These are phyloP conservation scores for Scedosporium dehoogii DNA, from an alignment of 2,329 filamentous ascomycete species.

Conservation along the genomic window DNA sequence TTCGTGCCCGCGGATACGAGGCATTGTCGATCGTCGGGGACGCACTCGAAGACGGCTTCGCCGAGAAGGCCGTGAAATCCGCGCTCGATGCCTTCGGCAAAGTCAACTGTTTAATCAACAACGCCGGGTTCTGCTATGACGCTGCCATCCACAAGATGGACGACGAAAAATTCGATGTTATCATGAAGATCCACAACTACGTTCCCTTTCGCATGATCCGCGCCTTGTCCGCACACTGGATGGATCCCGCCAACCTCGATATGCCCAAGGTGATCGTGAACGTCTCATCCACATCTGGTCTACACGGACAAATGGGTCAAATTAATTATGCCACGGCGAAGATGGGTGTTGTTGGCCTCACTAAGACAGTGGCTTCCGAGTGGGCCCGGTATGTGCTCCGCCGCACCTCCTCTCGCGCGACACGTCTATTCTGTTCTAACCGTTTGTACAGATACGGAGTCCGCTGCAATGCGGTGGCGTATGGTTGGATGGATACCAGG, in stretches of 20 bases:
- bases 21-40: constrained; percentile 71
- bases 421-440: background rate
- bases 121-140: constrained; percentile 89
- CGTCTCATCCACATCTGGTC: constrained; percentile 70
- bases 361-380: constrained; percentile 85
- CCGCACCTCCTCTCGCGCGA: no score
- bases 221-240: constrained; percentile 23
- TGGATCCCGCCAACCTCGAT: background rate
- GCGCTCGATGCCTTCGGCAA: constrained; percentile 53
- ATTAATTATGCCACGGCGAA: constrained; percentile 82
- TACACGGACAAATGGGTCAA: constrained; percentile 86
- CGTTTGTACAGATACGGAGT: background rate
- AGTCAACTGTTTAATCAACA: constrained; percentile 88
- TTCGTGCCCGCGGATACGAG: constrained; percentile 55
- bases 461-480: background rate
- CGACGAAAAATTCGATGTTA: constrained; percentile 86
- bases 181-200: constrained; percentile 72
- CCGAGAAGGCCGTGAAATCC: constrained; percentile 52
- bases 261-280: constrained; percentile 51
- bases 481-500: constrained; percentile 2
- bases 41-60: constrained; percentile 63
- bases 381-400: constrained; percentile 55
- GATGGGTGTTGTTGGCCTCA: constrained; percentile 71
- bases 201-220: constrained; percentile 78
- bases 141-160: constrained; percentile 88